A percentile compares a stretch with the other conserved stretches of the same genome.
Conservation (phyloP, 2,329 filamentous ascomycete species). For the Neopestalotiopsis clavispora region DNA sequence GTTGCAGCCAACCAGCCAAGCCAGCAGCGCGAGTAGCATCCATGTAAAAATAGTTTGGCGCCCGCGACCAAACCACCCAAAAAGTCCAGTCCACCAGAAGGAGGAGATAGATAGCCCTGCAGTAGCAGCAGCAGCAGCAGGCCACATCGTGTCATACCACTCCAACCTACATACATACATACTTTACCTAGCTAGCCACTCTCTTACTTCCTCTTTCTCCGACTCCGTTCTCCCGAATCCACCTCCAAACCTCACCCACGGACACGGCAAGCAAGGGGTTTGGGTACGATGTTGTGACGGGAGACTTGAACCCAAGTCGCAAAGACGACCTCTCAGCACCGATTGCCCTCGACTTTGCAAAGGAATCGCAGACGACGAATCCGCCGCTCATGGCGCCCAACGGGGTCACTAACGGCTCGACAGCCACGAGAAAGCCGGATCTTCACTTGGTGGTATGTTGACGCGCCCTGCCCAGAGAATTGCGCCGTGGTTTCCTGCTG, state of each 20-base stretch:
- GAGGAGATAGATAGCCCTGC: background rate
- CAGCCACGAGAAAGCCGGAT: constrained; percentile 45
- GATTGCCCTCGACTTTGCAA: background rate
- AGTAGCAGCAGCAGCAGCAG: constrained; percentile 3
- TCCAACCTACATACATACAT: background rate
- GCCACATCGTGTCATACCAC: constrained; percentile 5
- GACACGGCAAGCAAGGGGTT: background rate
- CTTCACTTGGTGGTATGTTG: constrained; percentile 53
- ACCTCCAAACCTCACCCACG: background rate
- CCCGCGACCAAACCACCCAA: constrained; percentile 8
- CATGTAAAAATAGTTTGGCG: constrained; percentile 19
- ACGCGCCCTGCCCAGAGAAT: background rate
- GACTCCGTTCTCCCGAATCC: background rate
- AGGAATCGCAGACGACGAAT: background rate
- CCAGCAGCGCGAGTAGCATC: background rate
- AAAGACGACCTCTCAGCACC: constrained; percentile 2
- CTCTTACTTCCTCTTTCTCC: background rate
- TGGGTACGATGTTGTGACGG: constrained; percentile 10
- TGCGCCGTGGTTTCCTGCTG: constrained; percentile 17
- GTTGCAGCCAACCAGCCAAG: background rate
- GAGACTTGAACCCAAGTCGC: background rate
- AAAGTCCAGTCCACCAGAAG: background rate
- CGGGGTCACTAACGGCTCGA: constrained; percentile 35
- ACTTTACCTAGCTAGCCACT: background rate
- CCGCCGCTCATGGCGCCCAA: constrained; percentile 32